Evolutionary conservation across 1,284 basidiomycete species (phyloP).

Genomic region (Chalciporus sp.): DNA sequence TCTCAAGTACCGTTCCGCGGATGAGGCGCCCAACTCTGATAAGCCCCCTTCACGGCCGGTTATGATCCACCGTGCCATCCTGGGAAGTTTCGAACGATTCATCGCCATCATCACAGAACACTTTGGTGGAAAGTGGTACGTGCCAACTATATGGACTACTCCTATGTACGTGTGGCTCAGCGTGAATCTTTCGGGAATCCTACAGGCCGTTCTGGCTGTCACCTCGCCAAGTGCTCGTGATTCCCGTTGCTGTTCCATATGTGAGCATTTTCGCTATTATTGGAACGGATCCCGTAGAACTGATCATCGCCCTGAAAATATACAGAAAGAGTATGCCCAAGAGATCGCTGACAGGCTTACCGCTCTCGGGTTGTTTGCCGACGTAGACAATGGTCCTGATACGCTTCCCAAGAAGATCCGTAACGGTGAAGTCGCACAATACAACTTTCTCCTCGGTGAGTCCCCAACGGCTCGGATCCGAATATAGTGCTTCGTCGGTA

Average conservation of each 20-base stretch:
- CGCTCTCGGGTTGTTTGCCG: slow-evolving; percentile 80
- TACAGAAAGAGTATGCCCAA: slow-evolving; percentile 87
- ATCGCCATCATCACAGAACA: slow-evolving; percentile 98
- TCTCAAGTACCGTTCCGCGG: slow-evolving; percentile 85
- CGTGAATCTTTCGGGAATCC: neutral
- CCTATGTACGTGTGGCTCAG: neutral
- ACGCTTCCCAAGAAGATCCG: slow-evolving; percentile 97
- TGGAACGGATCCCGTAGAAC: slow-evolving; percentile 1
- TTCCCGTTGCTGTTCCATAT: slow-evolving; percentile 89
- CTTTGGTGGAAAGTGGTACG: slow-evolving; percentile 94
- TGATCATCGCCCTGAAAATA: slow-evolving; percentile 3
- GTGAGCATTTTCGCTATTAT: slow-evolving; percentile 50
- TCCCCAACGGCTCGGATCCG: slow-evolving; percentile 8
- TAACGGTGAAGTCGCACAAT: slow-evolving; percentile 90
- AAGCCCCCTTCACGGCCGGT: slow-evolving; percentile 80
- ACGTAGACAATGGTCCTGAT: slow-evolving; percentile 91
- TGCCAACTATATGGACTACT: neutral
- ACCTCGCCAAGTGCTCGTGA: slow-evolving; percentile 91
- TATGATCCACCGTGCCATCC: slow-evolving; percentile 97
- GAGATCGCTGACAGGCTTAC: slow-evolving; percentile 75
- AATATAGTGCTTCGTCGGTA: slow-evolving; percentile 4
- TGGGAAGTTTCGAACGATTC: slow-evolving; percentile 95
- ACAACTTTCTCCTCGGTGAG: slow-evolving; percentile 96
- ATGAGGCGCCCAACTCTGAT: slow-evolving; percentile 53
- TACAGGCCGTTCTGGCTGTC: slow-evolving; percentile 95